Conservation (phyloP, 176 grass and related monocot genomes). For the Paspalum vaginatum region DNA sequence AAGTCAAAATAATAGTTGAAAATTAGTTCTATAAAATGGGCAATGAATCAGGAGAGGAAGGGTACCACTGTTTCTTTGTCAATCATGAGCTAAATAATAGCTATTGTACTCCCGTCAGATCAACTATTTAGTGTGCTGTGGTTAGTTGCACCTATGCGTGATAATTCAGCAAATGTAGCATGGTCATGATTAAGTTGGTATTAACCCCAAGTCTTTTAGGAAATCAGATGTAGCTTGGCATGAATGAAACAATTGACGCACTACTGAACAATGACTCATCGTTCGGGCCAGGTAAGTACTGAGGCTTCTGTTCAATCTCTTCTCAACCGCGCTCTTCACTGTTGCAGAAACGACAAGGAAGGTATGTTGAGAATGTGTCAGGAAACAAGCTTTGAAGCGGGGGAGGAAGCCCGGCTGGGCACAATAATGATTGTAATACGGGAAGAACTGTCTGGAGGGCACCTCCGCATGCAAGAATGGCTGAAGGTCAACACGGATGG, state of each 20-base stretch:
- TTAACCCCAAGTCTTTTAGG: background rate
- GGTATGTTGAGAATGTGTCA: too few relatives aligned
- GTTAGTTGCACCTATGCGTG: background rate
- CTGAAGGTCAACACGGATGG: too few relatives aligned
- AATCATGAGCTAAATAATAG: background rate
- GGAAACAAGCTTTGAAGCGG: too few relatives aligned
- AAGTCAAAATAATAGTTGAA: background rate
- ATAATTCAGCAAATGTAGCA: background rate
- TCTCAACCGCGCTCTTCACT: too few relatives aligned
- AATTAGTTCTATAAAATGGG: background rate
- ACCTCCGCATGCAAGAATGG: too few relatives aligned
- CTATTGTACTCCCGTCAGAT: background rate
- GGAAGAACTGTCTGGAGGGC: too few relatives aligned
- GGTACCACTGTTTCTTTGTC: background rate
- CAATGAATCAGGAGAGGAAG: background rate
- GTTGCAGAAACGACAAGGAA: too few relatives aligned
- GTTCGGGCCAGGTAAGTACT: too few relatives aligned
- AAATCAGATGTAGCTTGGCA: slow-evolving; percentile 1
- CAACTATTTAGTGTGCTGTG: background rate
- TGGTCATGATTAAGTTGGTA: background rate
- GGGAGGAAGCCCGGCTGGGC: too few relatives aligned
- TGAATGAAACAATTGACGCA: slow-evolving; percentile 10
- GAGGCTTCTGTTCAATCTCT: too few relatives aligned
- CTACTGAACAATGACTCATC: slow-evolving; percentile 9
- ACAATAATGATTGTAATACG: too few relatives aligned